Base-by-base conservation (phyloP, 2,329 filamentous ascomycete species). In the Hypomyces perniciosus region DNA sequence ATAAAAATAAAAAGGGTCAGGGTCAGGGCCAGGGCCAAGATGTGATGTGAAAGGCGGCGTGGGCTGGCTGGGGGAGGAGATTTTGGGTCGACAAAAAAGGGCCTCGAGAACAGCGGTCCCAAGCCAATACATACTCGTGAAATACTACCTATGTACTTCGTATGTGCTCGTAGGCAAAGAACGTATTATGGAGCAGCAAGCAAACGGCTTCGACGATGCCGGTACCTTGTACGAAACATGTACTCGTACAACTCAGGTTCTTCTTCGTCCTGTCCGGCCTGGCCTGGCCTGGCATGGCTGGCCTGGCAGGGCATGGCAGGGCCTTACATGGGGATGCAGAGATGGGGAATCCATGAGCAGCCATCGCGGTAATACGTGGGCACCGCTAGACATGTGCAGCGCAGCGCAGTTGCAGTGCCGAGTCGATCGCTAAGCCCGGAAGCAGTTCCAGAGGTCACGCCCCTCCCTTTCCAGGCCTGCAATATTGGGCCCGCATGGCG, bases 361-460 rank as follows among this genome's bases (percentile, higher is more conserved):
- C 12, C 6, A 6, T 38, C 6, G 6, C 6, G 34, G 20, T 26
- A 39, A 7, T 33, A 30, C 37, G 20, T 29, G 45, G 33, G 45
- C 46, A 34, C 20, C 10, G 20, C 20, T 20, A 20, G 20, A 20
- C 20, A 20, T 20, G 13, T 41, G 13, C 38, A 41, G 38, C 20
- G 38, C 20, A 20, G 20, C 20, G 20, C 20, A 20, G 20, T 30
- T n/a, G 30, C 46, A 46, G 13, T 50, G 42, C 48, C 48, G 48
- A 45, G 51, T 46, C 47, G 46, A 53, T 53, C 51, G 46, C 51
- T 44, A n/a, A 46, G 44, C 44, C 42, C 38, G 39, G 33, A 29
- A 46, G 29, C 35, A 28, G 34, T 38, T 44, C 49, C 50, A 45
- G 27, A 20, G 34, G 40, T 30, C 31, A 42, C 42, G 28, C 50